Conservation (phyloP, 805 yeast genomes). For the Pichia scutulata region DNA sequence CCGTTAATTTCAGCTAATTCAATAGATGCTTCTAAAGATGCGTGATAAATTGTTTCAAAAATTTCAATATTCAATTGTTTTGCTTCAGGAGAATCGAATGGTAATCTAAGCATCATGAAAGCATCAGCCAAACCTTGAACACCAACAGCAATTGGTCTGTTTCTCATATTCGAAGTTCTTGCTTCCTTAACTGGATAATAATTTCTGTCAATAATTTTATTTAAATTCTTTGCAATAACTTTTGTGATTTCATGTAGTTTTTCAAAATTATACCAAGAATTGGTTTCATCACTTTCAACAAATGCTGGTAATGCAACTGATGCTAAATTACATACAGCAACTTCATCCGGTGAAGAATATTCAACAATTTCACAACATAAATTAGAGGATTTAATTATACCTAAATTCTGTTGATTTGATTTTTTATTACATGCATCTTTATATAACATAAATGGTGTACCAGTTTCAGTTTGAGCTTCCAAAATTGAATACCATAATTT, state of each 20-base stretch:
- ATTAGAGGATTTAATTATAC: conserved; percentile 52
- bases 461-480: conserved; percentile 59
- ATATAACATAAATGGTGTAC: conserved; percentile 58
- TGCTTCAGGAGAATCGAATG: conserved; percentile 52
- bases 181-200: conserved; percentile 52
- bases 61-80: conserved; percentile 49
- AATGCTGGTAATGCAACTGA: conserved; percentile 52
- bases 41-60: conserved; percentile 56
- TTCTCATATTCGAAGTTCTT: conserved; percentile 43
- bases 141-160: conserved; percentile 57
- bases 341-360: conserved; percentile 50
- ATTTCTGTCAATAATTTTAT: conserved; percentile 49
- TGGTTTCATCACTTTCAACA: conserved; percentile 36
- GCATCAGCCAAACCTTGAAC: conserved; percentile 59
- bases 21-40: conserved; percentile 47
- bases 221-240: conserved; percentile 48
- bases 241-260: conserved; percentile 48
- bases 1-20: conserved; percentile 49
- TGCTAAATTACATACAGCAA: conserved; percentile 56
- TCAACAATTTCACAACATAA: conserved; percentile 60
- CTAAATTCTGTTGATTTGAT: conserved; percentile 54
- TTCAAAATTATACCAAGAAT: conserved; percentile 46
- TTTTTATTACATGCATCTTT: conserved; percentile 55
- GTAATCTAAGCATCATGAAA: conserved; percentile 47
- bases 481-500: conserved; percentile 53